Base-by-base conservation (phyloP, 208 protist genomes). In the Willaertia magna region DNA sequence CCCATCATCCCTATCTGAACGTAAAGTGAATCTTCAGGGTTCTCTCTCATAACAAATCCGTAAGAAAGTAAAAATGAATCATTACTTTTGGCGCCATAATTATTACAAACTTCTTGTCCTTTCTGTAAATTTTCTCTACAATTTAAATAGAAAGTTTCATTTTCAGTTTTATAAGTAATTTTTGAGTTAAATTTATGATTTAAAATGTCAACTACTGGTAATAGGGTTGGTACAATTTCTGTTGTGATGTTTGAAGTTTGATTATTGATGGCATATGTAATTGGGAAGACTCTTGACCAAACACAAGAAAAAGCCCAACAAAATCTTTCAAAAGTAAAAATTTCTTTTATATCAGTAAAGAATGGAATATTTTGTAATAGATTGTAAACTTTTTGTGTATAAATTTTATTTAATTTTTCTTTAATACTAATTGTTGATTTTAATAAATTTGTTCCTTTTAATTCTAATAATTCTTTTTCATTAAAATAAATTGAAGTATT, bases 271-370 rank as follows among this genome's bases (percentile, higher is more conserved):
- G 7, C 16, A 46, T n/a, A 48, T 55, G n/a, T 18, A 42, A 83
- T 42, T 39, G 78, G 78, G 42, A 83, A 83, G 4, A 83, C 78
- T 55, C 78, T 49, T n/a, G 78, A 83, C 78, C 78, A 83, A 83
- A 83, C 78, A 26, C 12, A 4, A 43, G 78, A 83, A 83, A 44
- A 83, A 7, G 78, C 78, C 78, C 78, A 83, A 4, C 18, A 43
- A 4, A 83, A 83, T 14, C 9, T 55, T 26, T 83, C 46, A 4
- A 43, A 83, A 18, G 46, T 55, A 42, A 55, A 83, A 11, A 30
- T 14, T 42, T 51, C 14, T 26, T 9, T 52, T n/a, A n/a, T n/a
- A 40, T 40, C 26, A 55, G 43, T 42, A 0, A n/a, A 3, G 2
- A 14, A 20, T 83, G 12, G 11, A 55, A 12, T 59, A 7, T 40